Percentiles rank a stretch among this genome's conserved stretches.
These are phyloP conservation scores for Starmerella apis DNA, from an alignment of 805 yeast species.

Conservation along the genomic window DNA sequence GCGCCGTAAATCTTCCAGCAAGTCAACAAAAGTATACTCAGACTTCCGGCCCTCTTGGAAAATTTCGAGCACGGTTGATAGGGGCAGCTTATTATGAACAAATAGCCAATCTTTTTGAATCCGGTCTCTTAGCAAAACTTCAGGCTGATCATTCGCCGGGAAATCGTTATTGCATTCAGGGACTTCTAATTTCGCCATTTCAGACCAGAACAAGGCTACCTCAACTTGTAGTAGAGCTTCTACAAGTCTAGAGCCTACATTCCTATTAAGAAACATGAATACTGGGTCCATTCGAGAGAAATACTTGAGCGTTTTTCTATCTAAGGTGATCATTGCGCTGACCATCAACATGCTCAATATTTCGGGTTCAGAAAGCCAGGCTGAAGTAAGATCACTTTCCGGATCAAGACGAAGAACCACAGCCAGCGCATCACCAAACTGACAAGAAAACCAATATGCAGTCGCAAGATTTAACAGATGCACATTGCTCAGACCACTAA, in stretches of 20 bases:
- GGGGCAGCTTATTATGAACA: slow-evolving; percentile 7
- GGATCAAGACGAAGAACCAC: slow-evolving; percentile 10
- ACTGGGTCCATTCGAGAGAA: slow-evolving; percentile 10
- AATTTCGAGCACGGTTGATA: background rate
- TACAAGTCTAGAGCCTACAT: background rate
- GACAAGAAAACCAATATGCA: slow-evolving; percentile 14
- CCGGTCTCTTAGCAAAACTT: background rate
- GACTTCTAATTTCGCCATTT: background rate
- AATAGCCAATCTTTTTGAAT: slow-evolving; percentile 12
- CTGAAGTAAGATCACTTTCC: background rate
- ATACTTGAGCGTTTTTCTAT: slow-evolving; percentile 8
- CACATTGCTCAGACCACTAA: background rate
- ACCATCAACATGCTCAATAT: slow-evolving; percentile 13
- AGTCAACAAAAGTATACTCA: slow-evolving; percentile 4
- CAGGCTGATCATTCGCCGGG: background rate
- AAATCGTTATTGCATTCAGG: background rate
- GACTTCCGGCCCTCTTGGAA: background rate
- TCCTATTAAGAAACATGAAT: background rate
- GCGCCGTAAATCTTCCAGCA: slow-evolving; percentile 9
- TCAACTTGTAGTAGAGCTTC: slow-evolving; percentile 1
- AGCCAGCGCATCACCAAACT: slow-evolving; percentile 13
- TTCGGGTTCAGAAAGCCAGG: slow-evolving; percentile 12
- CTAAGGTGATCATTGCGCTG: slow-evolving; percentile 10
- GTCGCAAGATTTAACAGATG: slow-evolving; percentile 12
- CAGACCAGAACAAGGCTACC: slow-evolving; percentile 2